phyloP scores from a whole-genome alignment of 805 yeast genomes.

The Candida vartiovaarae region DNA sequence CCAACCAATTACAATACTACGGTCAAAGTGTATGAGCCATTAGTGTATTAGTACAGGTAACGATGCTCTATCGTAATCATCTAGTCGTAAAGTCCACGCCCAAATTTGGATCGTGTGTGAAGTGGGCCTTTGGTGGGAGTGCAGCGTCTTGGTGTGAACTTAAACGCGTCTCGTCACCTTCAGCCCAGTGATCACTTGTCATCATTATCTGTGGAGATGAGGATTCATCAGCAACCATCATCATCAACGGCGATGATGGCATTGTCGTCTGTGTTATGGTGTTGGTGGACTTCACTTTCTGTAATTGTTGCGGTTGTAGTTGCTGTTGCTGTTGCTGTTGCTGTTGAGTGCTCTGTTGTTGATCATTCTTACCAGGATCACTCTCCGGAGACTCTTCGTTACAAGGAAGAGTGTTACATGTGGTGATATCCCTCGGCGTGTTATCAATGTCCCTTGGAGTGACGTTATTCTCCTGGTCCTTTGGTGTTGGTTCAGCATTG shows the following conservation, averaged over 20 bases:
- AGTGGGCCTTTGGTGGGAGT: conserved; percentile 16
- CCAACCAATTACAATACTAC: no score
- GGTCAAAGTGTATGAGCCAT: no score
- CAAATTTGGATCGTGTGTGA: conserved; percentile 13
- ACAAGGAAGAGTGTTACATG: conserved; percentile 26
- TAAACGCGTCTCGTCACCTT: conserved; percentile 8
- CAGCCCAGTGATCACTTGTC: conserved; percentile 4
- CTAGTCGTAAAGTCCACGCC: conserved; percentile 3
- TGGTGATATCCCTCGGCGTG: conserved; percentile 25
- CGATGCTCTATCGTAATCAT: neutral
- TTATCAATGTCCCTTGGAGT: conserved; percentile 14
- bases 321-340: conserved; percentile 1
- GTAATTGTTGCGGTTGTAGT: conserved; percentile 1
- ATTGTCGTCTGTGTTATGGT: conserved; percentile 5
- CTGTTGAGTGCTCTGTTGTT: conserved; percentile 1
- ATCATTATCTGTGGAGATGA: conserved; percentile 12
- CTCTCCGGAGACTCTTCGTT: conserved; percentile 23
- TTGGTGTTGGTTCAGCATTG: conserved; percentile 21
- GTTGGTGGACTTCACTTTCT: neutral
- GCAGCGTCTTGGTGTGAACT: conserved; percentile 6
- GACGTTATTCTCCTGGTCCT: conserved; percentile 11
- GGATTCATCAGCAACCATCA: conserved; percentile 1
- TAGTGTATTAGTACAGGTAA: no score
- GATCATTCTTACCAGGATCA: neutral
- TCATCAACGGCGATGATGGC: conserved; percentile 20